phyloP scores from a whole-genome alignment of 2,329 filamentous ascomycete genomes.

The Ascochyta fabae region DNA sequence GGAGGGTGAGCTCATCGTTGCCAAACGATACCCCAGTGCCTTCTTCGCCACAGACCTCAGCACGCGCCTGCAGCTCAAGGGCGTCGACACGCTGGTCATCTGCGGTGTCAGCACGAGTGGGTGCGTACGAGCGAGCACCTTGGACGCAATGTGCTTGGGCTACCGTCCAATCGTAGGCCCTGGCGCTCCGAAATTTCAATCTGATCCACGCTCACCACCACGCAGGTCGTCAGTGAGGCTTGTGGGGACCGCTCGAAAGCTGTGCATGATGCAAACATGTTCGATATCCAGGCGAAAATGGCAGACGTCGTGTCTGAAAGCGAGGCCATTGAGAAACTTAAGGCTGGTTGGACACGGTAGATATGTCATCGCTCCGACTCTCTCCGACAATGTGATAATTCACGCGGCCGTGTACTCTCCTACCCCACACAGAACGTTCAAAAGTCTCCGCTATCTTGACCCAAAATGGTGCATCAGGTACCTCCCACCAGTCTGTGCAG shows the following conservation, averaged over 20 bases:
- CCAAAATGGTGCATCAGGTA: background rate
- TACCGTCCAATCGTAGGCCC: constrained; percentile 54
- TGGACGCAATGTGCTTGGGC: constrained; percentile 55
- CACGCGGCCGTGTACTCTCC: constrained; percentile 1
- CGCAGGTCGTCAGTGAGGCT: constrained; percentile 52
- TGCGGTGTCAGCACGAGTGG: constrained; percentile 58
- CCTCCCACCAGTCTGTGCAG: background rate
- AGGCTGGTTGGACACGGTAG: constrained; percentile 44
- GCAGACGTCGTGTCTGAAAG: constrained; percentile 54
- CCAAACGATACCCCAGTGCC: constrained; percentile 54
- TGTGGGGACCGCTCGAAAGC: constrained; percentile 55
- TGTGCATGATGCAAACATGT: constrained; percentile 55
- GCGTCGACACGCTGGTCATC: constrained; percentile 55
- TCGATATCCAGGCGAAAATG: constrained; percentile 57
- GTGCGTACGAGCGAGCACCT: constrained; percentile 54
- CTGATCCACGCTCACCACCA: constrained; percentile 14
- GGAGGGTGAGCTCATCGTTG: constrained; percentile 45
- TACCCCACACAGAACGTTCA: constrained; percentile 2
- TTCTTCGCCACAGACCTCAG: constrained; percentile 57
- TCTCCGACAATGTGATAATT: constrained; percentile 6
- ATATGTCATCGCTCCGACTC: constrained; percentile 10
- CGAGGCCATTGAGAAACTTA: constrained; percentile 51
- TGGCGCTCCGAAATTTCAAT: constrained; percentile 8
- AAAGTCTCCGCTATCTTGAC: background rate
- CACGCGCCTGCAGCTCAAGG: constrained; percentile 48